Base-by-base conservation (phyloP, 257 asterid genomes). In the Solanum stenotomum region DNA sequence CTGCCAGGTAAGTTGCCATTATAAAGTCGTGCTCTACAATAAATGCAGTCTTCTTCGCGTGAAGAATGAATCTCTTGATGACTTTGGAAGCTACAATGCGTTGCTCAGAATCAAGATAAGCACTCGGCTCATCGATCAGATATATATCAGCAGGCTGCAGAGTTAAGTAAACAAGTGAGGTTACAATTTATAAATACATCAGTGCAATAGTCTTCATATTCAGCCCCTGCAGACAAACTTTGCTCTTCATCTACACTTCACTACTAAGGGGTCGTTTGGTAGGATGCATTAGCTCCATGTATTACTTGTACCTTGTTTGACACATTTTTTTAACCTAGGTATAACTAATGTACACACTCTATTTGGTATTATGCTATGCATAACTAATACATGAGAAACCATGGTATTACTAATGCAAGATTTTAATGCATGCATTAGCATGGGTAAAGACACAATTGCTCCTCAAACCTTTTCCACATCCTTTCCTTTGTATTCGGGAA, bases 1-100 rank as follows among this genome's bases (percentile, higher is more conserved):
- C 99, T 15, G 99, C 99, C 83, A 97, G 98, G 93, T 97, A 97
- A 31, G 99, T 96, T 85, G 99, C 99, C 99, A 97, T 96, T 87
- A 97, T 97, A 89, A 97, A 97, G 90, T 96, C 99, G 44, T 97
- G 99, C 95, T 96, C 99, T 4, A 97, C 99, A 35, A 97, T 93
- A 90, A 97, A 96, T 18, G 99, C 99, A 3, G 99, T 96, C 90
- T 97, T 97, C 84, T 97, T 97, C 4, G 99, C 98, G 14, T 97
- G 99, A 87, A 97, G 97, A 90, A 97, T 96, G 49, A 97, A 97
- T 88, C 99, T 94, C 96, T 97, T 97, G 76, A 97, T 97, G 88
- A 97, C 99, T 93, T 97, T 97, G 35, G 99, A 94, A 88, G 99
- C 99, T 83, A 97, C 99, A 86, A 97, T 97, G 88, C 99, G 98